Evolutionary conservation across 495 filamentous ascomycete genomes (phyloP), one percentile per base, ranked within the genome.

Genomic region (Aspergillus taichungensis): DNA sequence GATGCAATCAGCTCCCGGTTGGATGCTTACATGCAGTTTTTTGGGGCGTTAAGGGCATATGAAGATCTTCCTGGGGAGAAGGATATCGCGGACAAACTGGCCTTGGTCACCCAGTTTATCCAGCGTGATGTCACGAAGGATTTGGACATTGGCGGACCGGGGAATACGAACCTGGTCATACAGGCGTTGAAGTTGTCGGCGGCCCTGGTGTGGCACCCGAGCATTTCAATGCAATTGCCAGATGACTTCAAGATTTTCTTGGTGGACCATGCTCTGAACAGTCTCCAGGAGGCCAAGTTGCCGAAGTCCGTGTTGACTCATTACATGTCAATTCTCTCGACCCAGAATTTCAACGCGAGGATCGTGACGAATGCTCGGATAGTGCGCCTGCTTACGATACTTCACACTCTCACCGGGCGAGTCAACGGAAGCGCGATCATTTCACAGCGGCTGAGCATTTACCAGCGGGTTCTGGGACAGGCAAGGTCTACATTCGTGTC

Each of bases 11-110:
- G 74, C 37, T 79, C 79, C 8, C 80, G 83, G 51, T 56, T 91
- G n/a, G 92, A 98, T 64, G 83, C 88, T 12, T 96, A 98, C 57
- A 77, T 80, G 56, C 80, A 83, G 48, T 72, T 98, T 38, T 78
- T 82, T 13, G 77, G 77, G n/a, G 78, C 80, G 9, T 62, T 94
- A 43, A 82, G 84, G 49, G 79, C 83, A 6, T 92, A 90, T 40
- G 85, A 89, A 42, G 81, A 82, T 33, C 58, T 88, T 9, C 84
- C 85, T 1, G 78, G 88, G 31, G 68, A 77, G 18, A 76, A 82
- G 33, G 80, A 82, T 11, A 71, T 95, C 55, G 70, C 74, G 35
- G 76, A 76, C n/a, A 89, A 91, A 57, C 78, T 95, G 56, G 73
- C 73, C 10, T 61, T 84, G 9, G 72, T 97, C 24, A 77, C 78